A percentile compares a stretch with the other conserved stretches of the same genome.
These are phyloP conservation scores for Bretschneidera sinensis DNA, from an alignment of 345 rosid species.

Conservation along the genomic window DNA sequence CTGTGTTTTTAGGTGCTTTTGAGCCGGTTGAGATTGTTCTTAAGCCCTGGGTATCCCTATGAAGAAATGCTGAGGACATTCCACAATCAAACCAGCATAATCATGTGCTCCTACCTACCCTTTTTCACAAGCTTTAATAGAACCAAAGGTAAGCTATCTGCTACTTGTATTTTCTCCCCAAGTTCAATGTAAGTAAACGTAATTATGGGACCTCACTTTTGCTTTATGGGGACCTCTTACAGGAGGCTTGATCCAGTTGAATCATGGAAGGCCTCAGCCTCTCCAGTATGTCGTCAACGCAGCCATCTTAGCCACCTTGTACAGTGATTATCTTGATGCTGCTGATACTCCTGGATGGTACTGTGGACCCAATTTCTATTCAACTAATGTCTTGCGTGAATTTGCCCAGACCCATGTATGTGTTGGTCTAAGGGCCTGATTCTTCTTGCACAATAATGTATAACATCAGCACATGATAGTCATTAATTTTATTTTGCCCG, in stretches of 20 bases:
- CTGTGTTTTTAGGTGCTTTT: conserved; percentile 52
- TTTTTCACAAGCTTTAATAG: conserved; percentile 63
- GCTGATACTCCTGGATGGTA: conserved; percentile 98
- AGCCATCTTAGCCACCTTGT: conserved; percentile 77
- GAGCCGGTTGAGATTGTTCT: conserved; percentile 79
- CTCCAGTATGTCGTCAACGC: conserved; percentile 90
- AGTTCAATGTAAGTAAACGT: no score
- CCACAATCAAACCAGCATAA: conserved; percentile 81
- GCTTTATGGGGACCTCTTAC: conserved; percentile 15
- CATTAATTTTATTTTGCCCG: conserved; percentile 2
- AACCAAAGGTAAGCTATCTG: conserved; percentile 53
- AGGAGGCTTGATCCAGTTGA: conserved; percentile 87
- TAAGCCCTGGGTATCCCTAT: conserved; percentile 90
- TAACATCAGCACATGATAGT: background rate
- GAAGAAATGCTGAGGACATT: conserved; percentile 83
- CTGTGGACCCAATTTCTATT: conserved; percentile 86
- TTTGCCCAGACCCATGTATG: conserved; percentile 84
- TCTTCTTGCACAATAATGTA: background rate
- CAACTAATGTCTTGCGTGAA: conserved; percentile 60
- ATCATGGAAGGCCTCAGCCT: conserved; percentile 96
- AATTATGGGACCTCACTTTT: conserved; percentile 10
- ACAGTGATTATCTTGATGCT: conserved; percentile 90
- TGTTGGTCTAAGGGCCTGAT: background rate
- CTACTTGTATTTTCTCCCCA: no score
- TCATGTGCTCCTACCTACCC: conserved; percentile 80